These are phyloP conservation scores for Barnettozyma salicaria DNA, from an alignment of 805 yeast species.

Conservation along the genomic window DNA sequence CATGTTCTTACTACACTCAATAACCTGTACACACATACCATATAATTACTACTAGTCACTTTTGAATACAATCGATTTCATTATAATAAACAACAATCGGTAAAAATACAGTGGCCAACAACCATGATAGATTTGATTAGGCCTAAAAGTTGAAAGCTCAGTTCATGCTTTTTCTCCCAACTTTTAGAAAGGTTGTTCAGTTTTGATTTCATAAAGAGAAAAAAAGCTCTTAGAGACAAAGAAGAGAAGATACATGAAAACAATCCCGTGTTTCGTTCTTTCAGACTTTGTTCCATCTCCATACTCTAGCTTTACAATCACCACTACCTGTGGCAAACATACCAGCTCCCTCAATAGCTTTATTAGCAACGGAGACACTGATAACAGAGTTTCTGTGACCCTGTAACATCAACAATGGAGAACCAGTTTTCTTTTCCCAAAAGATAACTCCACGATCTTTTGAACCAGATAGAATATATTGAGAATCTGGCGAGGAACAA, in stretches of 20 bases:
- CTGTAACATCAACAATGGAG: slow-evolving; percentile 90
- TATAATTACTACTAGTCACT: too few species aligned
- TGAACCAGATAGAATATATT: slow-evolving; percentile 88
- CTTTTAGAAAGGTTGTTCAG: too few species aligned
- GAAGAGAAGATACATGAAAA: neutral
- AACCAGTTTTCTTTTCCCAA: slow-evolving; percentile 92
- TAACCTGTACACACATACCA: too few species aligned
- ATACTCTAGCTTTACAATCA: slow-evolving; percentile 94
- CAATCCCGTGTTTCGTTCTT: slow-evolving; percentile 10
- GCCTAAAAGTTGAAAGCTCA: too few species aligned
- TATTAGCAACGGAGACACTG: slow-evolving; percentile 85
- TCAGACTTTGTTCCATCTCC: slow-evolving; percentile 67
- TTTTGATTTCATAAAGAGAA: too few species aligned
- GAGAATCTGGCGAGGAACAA: slow-evolving; percentile 88
- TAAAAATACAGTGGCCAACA: too few species aligned
- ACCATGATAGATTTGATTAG: too few species aligned
- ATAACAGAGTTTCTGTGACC: slow-evolving; percentile 96
- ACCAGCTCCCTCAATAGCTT: slow-evolving; percentile 64
- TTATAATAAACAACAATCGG: too few species aligned
- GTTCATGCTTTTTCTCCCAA: too few species aligned
- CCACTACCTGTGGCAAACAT: slow-evolving; percentile 97
- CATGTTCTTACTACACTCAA: too few species aligned
- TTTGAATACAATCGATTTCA: too few species aligned
- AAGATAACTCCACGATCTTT: slow-evolving; percentile 95
- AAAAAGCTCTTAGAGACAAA: too few species aligned